Evolutionary conservation across 768 basidiomycete species (phyloP).

Genomic region (Chalciporus sphaerocephalus): DNA sequence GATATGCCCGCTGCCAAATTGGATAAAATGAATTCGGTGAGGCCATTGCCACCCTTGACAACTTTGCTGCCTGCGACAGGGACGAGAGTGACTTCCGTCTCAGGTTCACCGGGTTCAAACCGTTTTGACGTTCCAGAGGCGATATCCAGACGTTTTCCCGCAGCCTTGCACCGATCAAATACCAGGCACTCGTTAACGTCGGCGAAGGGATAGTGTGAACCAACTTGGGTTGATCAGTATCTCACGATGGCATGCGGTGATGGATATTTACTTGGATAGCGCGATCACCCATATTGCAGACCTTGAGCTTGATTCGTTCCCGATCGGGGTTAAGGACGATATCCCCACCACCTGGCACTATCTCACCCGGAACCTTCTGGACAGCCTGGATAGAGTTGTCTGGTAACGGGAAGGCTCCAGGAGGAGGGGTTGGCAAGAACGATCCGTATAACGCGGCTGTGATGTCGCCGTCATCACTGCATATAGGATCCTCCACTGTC

Average conservation of each 20-base stretch:
- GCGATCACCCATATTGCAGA: constrained; percentile 89
- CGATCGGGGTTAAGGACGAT: constrained; percentile 77
- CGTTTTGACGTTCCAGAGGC: constrained; percentile 92
- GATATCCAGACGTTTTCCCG: constrained; percentile 87
- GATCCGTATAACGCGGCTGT: constrained; percentile 89
- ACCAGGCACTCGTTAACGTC: constrained; percentile 79
- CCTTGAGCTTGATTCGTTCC: constrained; percentile 61
- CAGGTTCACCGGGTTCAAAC: constrained; percentile 90
- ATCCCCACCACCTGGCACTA: constrained; percentile 59
- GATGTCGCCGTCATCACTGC: constrained; percentile 74
- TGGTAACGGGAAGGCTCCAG: constrained; percentile 57
- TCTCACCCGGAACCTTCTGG: constrained; percentile 66
- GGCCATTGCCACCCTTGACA: constrained; percentile 74
- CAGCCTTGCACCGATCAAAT: constrained; percentile 79
- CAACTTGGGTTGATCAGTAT: constrained; percentile 49
- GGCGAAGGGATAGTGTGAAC: constrained; percentile 92
- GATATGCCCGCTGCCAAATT: constrained; percentile 42
- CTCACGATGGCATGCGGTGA: background rate
- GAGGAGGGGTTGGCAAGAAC: constrained; percentile 77
- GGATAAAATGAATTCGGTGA: constrained; percentile 42
- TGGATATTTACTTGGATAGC: constrained; percentile 72
- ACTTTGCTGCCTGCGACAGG: constrained; percentile 66
- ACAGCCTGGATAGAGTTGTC: constrained; percentile 47
- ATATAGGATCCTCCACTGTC: constrained; percentile 93
- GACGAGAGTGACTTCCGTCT: constrained; percentile 73